These are phyloP conservation scores for Chalaropsis thielavioides DNA, from an alignment of 2,329 filamentous ascomycete genomes.

Conservation along the genomic window DNA sequence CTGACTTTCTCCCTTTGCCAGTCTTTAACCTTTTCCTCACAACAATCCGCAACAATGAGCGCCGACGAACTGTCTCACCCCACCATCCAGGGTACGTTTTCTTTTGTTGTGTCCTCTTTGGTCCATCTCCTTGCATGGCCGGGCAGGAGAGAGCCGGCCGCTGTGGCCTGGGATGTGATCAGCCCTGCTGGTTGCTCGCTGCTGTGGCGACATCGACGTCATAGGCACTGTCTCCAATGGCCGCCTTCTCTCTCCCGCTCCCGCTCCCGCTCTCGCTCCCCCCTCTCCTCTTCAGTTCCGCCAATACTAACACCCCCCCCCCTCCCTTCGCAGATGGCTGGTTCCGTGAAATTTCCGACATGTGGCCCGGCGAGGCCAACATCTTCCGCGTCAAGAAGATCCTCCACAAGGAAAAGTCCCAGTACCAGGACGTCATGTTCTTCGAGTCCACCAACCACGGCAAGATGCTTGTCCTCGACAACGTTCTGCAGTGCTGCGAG, in stretches of 20 bases:
- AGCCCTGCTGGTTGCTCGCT: too few relatives aligned
- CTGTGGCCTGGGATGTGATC: too few relatives aligned
- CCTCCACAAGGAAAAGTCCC: conserved; percentile 95
- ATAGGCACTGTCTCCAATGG: neutral
- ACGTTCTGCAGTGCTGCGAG: conserved; percentile 98
- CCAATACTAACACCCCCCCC: conserved; percentile 10
- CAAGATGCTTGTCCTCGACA: conserved; percentile 91
- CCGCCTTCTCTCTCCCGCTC: neutral
- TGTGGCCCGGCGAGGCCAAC: conserved; percentile 99
- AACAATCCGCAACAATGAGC: conserved; percentile 29
- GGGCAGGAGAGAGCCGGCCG: neutral
- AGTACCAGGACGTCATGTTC: conserved; percentile 98
- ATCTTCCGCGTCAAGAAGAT: conserved; percentile 95
- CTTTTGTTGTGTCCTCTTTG: neutral
- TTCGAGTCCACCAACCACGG: conserved; percentile 97
- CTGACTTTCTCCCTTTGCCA: neutral
- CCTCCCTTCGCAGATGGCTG: conserved; percentile 63
- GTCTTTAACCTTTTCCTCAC: neutral
- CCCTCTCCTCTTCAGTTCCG: neutral
- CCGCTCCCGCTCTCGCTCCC: too few relatives aligned
- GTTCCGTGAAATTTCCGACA: conserved; percentile 97
- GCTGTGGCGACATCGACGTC: neutral
- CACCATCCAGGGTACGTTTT: conserved; percentile 42
- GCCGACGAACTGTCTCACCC: conserved; percentile 36
- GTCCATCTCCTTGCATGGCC: neutral